Conservation (phyloP, 2,329 filamentous ascomycete species). For the Nectriaceae sp. region DNA sequence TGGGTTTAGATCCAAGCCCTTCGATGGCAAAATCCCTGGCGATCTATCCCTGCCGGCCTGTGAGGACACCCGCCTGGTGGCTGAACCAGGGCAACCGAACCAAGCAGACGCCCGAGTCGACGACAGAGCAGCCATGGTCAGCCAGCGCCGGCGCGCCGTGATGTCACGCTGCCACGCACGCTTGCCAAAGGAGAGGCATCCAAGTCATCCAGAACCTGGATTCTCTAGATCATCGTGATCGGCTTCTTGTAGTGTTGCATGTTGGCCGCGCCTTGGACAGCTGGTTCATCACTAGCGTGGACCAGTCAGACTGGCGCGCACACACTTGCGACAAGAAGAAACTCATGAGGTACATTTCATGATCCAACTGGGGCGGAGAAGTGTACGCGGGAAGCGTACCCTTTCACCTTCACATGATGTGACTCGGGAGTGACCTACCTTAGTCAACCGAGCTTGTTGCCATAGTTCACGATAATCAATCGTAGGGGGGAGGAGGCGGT, state of each 20-base stretch:
- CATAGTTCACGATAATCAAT: too few relatives aligned
- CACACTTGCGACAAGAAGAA: neutral
- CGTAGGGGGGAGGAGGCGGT: too few relatives aligned
- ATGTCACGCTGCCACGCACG: neutral
- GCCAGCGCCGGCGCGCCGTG: neutral
- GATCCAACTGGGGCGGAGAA: neutral
- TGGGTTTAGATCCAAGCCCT: neutral
- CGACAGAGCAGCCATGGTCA: neutral
- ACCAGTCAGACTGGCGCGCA: neutral
- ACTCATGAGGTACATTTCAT: neutral
- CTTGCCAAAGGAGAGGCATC: neutral
- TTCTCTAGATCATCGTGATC: neutral
- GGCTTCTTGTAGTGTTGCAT: neutral
- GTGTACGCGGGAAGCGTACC: neutral
- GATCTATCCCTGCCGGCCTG: neutral
- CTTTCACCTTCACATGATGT: neutral
- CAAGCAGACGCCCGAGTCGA: neutral
- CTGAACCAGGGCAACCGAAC: neutral
- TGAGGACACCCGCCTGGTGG: neutral
- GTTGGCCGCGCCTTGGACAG: neutral
- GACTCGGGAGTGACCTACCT: too few relatives aligned
- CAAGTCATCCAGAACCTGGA: neutral
- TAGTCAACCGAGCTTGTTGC: too few relatives aligned
- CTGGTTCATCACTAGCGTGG: neutral
- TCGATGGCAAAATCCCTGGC: neutral